These are phyloP conservation scores for Hypoxylon sp. DNA, from an alignment of 2,329 filamentous ascomycete genomes.

Conservation along the genomic window DNA sequence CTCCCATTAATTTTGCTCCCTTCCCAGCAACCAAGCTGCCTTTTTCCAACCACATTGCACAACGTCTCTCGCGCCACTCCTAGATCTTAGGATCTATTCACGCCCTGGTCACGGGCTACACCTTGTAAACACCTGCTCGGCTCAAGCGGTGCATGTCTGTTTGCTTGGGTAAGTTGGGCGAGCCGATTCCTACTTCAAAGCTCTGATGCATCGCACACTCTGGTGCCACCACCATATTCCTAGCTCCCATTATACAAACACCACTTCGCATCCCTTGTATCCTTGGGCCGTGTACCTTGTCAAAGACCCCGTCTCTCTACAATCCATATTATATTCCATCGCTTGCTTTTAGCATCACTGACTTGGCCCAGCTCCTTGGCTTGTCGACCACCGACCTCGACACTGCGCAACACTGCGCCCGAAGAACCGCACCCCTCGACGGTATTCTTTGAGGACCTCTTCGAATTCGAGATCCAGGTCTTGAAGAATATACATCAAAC, in stretches of 20 bases:
- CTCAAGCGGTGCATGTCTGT: neutral
- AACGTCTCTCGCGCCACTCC: neutral
- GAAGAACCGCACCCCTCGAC: slow-evolving; percentile 11
- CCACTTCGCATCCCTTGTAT: slow-evolving; percentile 22
- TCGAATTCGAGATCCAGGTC: neutral
- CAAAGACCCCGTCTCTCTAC: slow-evolving; percentile 1
- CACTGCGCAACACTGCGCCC: slow-evolving; percentile 14
- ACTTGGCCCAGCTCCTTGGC: slow-evolving; percentile 30
- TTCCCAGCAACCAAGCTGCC: neutral
- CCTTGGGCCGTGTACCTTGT: slow-evolving; percentile 12
- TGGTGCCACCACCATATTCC: slow-evolving; percentile 21
- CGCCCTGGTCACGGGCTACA: neutral
- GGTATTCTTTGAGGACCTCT: neutral
- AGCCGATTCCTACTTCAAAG: slow-evolving; percentile 15
- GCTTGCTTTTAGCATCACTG: slow-evolving; percentile 19
- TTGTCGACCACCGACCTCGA: slow-evolving; percentile 5
- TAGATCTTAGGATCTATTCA: slow-evolving; percentile 1
- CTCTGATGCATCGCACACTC: slow-evolving; percentile 19
- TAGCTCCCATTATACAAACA: slow-evolving; percentile 33
- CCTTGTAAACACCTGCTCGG: neutral
- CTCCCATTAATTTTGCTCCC: slow-evolving; percentile 1
- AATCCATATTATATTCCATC: neutral
- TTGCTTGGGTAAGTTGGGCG: slow-evolving; percentile 8
- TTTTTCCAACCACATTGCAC: neutral
- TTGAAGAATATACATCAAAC: neutral